Evolutionary conservation across 2,329 filamentous ascomycete genomes (phyloP).

Genomic region (Penicillium psychrosexuale): DNA sequence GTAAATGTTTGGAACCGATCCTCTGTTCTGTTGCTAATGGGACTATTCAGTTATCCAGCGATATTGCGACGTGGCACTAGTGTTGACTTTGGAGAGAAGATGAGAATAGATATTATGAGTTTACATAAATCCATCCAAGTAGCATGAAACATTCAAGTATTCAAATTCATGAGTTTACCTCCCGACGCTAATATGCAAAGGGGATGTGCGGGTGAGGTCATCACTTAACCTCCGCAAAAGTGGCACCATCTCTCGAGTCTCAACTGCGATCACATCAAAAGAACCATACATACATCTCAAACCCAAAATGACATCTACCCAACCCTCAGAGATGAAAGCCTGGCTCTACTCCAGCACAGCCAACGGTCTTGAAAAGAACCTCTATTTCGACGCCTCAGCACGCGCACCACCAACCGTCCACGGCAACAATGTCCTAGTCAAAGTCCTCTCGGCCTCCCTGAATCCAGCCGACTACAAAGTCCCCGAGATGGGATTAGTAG

Average conservation of each 20-base stretch:
- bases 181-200: background rate
- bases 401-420: constrained; percentile 40
- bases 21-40: constrained; percentile 47
- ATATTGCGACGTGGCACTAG: constrained; percentile 53
- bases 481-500: constrained; percentile 49
- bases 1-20: constrained; percentile 54
- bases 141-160: background rate
- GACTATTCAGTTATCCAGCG: constrained; percentile 50
- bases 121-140: background rate
- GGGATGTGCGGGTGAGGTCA: constrained; percentile 2
- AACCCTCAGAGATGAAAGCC: constrained; percentile 50
- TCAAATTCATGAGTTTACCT: background rate
- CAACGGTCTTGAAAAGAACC: constrained; percentile 52
- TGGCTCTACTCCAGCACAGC: constrained; percentile 53
- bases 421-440: constrained; percentile 51
- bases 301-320: background rate
- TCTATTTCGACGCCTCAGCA: constrained; percentile 46
- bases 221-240: background rate
- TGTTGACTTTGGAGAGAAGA: constrained; percentile 39
- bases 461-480: constrained; percentile 64
- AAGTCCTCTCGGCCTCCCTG: constrained; percentile 51
- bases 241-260: background rate
- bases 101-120: background rate
- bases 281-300: background rate
- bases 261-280: background rate